Conservation (phyloP, 2,329 filamentous ascomycete genomes). For the Kalmusia sp. region DNA sequence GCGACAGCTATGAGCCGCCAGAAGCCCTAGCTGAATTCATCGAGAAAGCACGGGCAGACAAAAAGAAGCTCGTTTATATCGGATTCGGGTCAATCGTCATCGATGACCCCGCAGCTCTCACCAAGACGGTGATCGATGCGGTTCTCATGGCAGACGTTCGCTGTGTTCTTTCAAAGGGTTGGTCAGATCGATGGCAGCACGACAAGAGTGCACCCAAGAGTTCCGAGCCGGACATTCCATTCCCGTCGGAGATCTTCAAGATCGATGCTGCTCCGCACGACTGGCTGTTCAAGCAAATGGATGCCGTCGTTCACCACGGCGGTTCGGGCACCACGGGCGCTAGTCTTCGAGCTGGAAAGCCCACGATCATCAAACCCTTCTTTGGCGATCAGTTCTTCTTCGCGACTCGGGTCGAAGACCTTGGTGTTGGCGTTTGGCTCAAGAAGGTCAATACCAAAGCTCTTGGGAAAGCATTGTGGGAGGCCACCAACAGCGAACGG, state of each 20-base stretch:
- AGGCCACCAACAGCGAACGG: constrained; percentile 85
- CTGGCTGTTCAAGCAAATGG: constrained; percentile 94
- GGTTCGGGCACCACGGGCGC: constrained; percentile 95
- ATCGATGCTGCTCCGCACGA: constrained; percentile 94
- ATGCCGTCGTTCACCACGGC: constrained; percentile 93
- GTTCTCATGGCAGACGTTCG: constrained; percentile 90
- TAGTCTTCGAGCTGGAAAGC: constrained; percentile 86
- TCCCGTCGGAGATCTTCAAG: constrained; percentile 82
- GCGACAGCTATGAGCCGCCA: constrained; percentile 73
- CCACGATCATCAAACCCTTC: constrained; percentile 94
- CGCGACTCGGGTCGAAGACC: constrained; percentile 84
- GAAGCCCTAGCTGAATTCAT: constrained; percentile 82
- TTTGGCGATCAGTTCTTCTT: constrained; percentile 99
- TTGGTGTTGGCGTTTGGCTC: constrained; percentile 89
- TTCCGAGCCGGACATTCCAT: constrained; percentile 68
- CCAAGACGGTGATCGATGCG: constrained; percentile 89
- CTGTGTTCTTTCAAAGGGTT: constrained; percentile 94
- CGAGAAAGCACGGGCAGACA: constrained; percentile 76
- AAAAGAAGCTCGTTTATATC: constrained; percentile 94
- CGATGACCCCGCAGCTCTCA: constrained; percentile 85
- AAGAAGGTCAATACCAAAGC: constrained; percentile 87
- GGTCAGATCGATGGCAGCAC: constrained; percentile 79
- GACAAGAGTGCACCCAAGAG: constrained; percentile 55
- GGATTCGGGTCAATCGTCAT: constrained; percentile 98
- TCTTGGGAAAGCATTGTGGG: constrained; percentile 88